Percentiles rank a stretch among this genome's conserved stretches.
Conservation (phyloP, 202 grass and related monocot genomes). For the Digitaria exilis region DNA sequence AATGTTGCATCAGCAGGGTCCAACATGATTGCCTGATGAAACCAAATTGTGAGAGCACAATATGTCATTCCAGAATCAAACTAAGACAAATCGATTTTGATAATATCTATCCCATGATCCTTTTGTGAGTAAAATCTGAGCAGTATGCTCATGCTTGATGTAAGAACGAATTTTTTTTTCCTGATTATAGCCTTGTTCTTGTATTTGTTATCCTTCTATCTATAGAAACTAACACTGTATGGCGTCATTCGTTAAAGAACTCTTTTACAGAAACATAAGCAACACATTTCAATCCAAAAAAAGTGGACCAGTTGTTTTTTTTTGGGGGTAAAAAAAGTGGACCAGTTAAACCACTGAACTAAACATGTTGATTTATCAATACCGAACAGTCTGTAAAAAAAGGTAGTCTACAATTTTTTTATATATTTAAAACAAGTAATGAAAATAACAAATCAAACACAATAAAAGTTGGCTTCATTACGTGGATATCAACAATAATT, state of each 20-base stretch:
- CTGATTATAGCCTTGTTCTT: neutral
- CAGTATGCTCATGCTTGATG: neutral
- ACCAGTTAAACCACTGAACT: neutral
- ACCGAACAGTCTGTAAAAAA: too few species aligned
- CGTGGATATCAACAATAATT: neutral
- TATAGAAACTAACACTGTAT: neutral
- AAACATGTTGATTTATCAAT: neutral
- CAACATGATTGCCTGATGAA: conserved; percentile 45
- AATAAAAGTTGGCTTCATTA: neutral
- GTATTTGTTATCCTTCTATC: neutral
- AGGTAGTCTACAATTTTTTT: too few species aligned
- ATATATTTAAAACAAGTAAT: too few species aligned
- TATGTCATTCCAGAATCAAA: neutral
- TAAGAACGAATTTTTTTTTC: neutral
- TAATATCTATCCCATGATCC: neutral
- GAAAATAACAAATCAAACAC: neutral
- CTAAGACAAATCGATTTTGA: neutral
- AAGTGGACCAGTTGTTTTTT: neutral
- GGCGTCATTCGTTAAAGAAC: neutral
- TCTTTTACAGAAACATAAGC: neutral
- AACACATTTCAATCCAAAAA: neutral
- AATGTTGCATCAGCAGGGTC: conserved; percentile 32
- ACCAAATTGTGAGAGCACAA: neutral
- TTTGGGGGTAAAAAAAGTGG: too few species aligned
- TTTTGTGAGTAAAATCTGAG: neutral